phyloP scores from a whole-genome alignment of 495 filamentous ascomycete genomes.

The Xanthoparmelia taractica region DNA sequence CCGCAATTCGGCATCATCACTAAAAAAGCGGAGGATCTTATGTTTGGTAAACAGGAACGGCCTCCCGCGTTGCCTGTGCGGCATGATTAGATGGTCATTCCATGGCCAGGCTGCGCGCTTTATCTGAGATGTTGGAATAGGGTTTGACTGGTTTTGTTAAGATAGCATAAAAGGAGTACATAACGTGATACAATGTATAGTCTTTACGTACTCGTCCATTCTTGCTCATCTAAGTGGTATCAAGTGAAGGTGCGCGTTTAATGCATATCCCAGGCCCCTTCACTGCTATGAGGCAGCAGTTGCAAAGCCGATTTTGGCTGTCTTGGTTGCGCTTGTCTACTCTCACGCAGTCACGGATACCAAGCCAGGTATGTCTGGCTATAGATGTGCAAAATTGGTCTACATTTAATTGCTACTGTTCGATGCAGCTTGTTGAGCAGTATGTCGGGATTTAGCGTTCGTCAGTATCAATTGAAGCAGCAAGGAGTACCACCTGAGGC shows the following conservation, averaged over 20 bases:
- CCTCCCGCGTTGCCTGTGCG: conserved; percentile 34
- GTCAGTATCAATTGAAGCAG: neutral
- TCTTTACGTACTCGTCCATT: neutral
- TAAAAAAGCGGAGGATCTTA: conserved; percentile 46
- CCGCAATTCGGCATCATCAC: conserved; percentile 55
- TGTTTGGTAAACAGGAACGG: conserved; percentile 47
- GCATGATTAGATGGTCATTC: conserved; percentile 14
- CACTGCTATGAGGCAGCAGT: neutral
- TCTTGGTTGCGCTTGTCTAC: neutral
- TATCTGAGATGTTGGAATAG: neutral
- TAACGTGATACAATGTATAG: neutral
- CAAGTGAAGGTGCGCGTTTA: neutral
- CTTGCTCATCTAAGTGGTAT: neutral
- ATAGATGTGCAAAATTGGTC: neutral
- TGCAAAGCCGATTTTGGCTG: too few relatives aligned
- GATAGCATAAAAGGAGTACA: neutral
- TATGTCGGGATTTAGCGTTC: neutral
- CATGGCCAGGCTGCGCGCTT: neutral
- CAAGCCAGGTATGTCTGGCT: neutral
- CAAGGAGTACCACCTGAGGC: neutral
- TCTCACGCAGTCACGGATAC: neutral
- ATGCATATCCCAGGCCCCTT: neutral
- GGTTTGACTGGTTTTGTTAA: neutral
- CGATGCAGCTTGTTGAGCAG: neutral
- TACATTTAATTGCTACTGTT: neutral